phyloP scores from a whole-genome alignment of 768 basidiomycete genomes.

The Floccularia luteovirens region DNA sequence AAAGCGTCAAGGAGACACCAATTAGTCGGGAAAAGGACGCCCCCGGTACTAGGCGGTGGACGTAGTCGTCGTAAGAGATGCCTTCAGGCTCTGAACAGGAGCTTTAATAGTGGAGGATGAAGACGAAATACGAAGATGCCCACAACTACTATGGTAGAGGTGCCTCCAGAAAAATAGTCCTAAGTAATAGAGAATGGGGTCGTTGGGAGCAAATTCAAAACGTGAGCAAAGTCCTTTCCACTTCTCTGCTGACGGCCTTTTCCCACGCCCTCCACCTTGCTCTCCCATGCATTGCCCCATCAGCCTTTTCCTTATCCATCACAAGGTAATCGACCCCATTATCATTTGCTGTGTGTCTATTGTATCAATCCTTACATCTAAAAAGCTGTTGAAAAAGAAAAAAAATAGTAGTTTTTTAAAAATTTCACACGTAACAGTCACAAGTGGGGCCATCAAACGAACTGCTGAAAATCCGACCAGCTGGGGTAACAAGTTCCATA shows the following conservation, averaged over 20 bases:
- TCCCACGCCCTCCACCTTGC: constrained; percentile 24
- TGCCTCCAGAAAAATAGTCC: constrained; percentile 45
- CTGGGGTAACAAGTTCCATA: too few species aligned
- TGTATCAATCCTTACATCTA: too few species aligned
- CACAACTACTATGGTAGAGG: constrained; percentile 45
- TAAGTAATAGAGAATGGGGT: constrained; percentile 41
- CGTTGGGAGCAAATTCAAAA: constrained; percentile 32
- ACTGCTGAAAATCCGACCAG: too few species aligned
- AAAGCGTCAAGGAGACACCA: constrained; percentile 18
- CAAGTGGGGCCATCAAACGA: too few species aligned
- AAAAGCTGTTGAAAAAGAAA: too few species aligned
- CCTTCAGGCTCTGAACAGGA: constrained; percentile 6
- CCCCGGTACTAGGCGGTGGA: constrained; percentile 32
- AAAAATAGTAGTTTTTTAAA: too few species aligned
- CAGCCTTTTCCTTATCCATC: constrained; percentile 15
- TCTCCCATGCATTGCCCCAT: constrained; percentile 19
- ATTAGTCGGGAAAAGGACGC: constrained; percentile 22
- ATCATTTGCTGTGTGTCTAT: too few species aligned
- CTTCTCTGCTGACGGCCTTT: constrained; percentile 20
- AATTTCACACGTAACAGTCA: too few species aligned
- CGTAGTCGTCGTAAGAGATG: constrained; percentile 28
- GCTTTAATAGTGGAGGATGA: constrained; percentile 22
- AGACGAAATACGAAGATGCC: constrained; percentile 33
- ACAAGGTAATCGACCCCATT: too few species aligned
- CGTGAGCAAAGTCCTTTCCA: constrained; percentile 13